Conservation (phyloP, 108 stramenopile species). For the Cyclotella cryptica region DNA sequence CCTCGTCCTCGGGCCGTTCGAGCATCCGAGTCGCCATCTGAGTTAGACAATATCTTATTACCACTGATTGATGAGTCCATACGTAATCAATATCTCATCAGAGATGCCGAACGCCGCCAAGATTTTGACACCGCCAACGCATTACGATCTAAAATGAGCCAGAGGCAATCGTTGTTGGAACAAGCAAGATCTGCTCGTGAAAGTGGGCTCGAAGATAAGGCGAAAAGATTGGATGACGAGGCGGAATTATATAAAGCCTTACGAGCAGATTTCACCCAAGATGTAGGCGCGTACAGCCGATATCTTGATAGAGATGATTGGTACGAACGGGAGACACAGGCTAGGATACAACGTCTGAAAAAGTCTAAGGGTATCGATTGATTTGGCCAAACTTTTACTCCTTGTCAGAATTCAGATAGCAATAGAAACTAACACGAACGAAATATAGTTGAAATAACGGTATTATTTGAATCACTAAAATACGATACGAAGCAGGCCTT, state of each 20-base stretch:
- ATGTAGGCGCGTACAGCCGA: conserved; percentile 75
- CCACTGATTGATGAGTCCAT: conserved; percentile 86
- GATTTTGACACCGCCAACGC: conserved; percentile 64
- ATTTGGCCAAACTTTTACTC: background rate
- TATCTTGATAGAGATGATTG: conserved; percentile 92
- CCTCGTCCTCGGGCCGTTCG: conserved; percentile 74
- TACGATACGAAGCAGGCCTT: too few species aligned
- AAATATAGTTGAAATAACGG: too few species aligned
- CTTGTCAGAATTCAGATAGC: too few species aligned
- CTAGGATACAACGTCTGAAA: conserved; percentile 57
- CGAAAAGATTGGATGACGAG: conserved; percentile 66
- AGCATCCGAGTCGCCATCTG: conserved; percentile 40
- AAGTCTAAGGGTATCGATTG: conserved; percentile 36
- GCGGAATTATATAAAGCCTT: conserved; percentile 74
- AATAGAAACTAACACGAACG: too few species aligned
- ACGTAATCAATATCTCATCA: conserved; percentile 74
- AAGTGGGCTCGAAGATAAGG: conserved; percentile 64
- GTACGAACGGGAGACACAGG: conserved; percentile 85
- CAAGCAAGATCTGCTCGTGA: conserved; percentile 59
- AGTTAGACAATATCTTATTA: conserved; percentile 80
- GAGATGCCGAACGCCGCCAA: conserved; percentile 69
- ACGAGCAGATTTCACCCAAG: conserved; percentile 88
- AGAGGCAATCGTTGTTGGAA: conserved; percentile 72
- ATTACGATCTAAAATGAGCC: conserved; percentile 66
- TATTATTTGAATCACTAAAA: too few species aligned